Evolutionary conservation across 345 rosid species (phyloP).

Genomic region (Erodium maritimum): DNA sequence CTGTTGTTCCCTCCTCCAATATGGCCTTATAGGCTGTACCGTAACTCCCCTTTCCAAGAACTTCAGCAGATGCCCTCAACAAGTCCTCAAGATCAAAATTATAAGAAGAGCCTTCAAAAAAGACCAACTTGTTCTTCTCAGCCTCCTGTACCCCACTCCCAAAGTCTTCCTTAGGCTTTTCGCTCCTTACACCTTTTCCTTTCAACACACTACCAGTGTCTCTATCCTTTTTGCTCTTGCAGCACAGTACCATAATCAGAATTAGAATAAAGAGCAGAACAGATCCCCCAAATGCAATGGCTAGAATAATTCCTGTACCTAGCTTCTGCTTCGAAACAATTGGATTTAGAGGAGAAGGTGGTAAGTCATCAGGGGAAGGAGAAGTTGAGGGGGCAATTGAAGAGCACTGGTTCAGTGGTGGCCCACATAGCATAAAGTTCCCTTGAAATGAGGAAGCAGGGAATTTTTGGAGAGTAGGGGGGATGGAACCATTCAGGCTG

Average conservation of each 20-base stretch:
- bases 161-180: conserved; percentile 58
- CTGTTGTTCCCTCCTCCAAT: conserved; percentile 64
- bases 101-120: conserved; percentile 60
- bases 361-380: conserved; percentile 29
- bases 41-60: conserved; percentile 73
- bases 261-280: conserved; percentile 34
- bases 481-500: conserved; percentile 65
- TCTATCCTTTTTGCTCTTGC: conserved; percentile 37
- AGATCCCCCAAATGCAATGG: conserved; percentile 56
- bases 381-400: conserved; percentile 37
- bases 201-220: conserved; percentile 25
- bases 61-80: conserved; percentile 87
- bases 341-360: conserved; percentile 11
- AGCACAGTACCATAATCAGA: conserved; percentile 32
- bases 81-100: conserved; percentile 70
- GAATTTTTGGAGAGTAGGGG: conserved; percentile 47
- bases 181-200: conserved; percentile 40
- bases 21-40: conserved; percentile 80
- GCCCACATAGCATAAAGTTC: conserved; percentile 51
- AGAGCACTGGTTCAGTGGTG: conserved; percentile 48
- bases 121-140: conserved; percentile 45
- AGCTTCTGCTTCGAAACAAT: conserved; percentile 30
- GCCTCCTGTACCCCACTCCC: conserved; percentile 80
- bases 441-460: conserved; percentile 66
- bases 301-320: conserved; percentile 40